Percentiles rank a stretch among this genome's conserved stretches.
phyloP scores from a whole-genome alignment of 495 filamentous ascomycete species.

The Pyrenula massariospora region DNA sequence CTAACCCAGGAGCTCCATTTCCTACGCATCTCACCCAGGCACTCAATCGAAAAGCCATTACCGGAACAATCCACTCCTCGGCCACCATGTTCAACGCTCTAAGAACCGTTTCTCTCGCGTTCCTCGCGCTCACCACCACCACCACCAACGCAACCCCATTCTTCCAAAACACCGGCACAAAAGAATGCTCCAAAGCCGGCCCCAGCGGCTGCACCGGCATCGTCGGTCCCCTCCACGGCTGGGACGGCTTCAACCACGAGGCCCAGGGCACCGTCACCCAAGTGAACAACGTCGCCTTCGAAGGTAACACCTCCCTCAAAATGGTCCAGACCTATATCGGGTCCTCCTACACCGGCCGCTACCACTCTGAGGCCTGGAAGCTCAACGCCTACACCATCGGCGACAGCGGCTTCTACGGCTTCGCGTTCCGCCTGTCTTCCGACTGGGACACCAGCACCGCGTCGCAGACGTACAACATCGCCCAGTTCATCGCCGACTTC shows the following conservation, averaged over 20 bases:
- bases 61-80: not conserved
- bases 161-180: not conserved
- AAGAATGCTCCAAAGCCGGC: not conserved
- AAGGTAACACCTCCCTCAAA: constrained; percentile 34
- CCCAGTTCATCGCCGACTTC: constrained; percentile 46
- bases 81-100: constrained; percentile 2
- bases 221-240: constrained; percentile 35
- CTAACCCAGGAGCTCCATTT: too few relatives aligned
- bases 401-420: constrained; percentile 42
- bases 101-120: not conserved
- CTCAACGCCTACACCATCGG: constrained; percentile 35
- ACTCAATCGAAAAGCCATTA: too few relatives aligned
- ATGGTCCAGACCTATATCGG: constrained; percentile 42
- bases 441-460: constrained; percentile 33
- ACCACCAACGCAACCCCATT: not conserved
- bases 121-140: not conserved
- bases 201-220: too few relatives aligned
- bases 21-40: too few relatives aligned
- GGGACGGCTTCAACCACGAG: constrained; percentile 32
- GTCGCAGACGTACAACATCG: constrained; percentile 38
- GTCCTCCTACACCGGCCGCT: constrained; percentile 32
- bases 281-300: constrained; percentile 32
- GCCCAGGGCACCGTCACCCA: constrained; percentile 29
- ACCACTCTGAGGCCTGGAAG: constrained; percentile 42
- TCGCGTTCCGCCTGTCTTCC: constrained; percentile 37